Evolutionary conservation across 1,284 basidiomycete species (phyloP), one percentile per base, ranked within the genome.

Genomic region (Porodaedalea pini): DNA sequence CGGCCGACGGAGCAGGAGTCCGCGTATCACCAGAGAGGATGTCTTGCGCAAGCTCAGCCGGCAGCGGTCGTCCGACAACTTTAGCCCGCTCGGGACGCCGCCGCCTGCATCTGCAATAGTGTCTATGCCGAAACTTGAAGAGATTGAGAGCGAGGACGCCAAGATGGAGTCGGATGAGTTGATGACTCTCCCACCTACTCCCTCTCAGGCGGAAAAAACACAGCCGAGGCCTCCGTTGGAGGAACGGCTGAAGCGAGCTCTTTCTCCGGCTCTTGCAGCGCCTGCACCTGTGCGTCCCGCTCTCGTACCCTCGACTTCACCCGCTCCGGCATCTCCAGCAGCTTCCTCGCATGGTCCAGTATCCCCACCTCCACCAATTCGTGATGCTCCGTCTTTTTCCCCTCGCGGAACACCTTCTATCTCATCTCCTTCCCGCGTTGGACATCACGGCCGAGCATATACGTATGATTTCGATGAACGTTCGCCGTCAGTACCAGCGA

Each of bases 1-100:
- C 23, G 61, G 63, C 19, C 64, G 57, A 53, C 64, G 62, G 27
- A 67, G 68, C 23, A 64, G 65, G 7, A 72, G 72, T 53, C 73
- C 71, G 23, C 72, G 79, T 51, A 81, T 83, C 52, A 80, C 70
- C 52, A 74, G 75, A 31, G 81, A 82, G 54, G 78, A 80, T 51
- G 75, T 86, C 31, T 76, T 80, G 57, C 70, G 75, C 60, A 73
- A 79, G 34, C 63, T 84, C 44, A 63, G 78, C 63, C 73, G 71
- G 40, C 74, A 74, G 61, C 68, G 74, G 56, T 81, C 75, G 44
- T 66, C 69, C 75, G 49, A 76, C 8, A 49, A 49, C 27, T 39
- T 39, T 27, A 54, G 53, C 15, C 40, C 43, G 3, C 31, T 57
- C 6, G 37, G 55, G 11, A 51, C 32, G n/a, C 48, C 32, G 10